Evolutionary conservation across 768 basidiomycete species (phyloP), one percentile per base, ranked within the genome.

Genomic region (Sporobolomyces phaffii): DNA sequence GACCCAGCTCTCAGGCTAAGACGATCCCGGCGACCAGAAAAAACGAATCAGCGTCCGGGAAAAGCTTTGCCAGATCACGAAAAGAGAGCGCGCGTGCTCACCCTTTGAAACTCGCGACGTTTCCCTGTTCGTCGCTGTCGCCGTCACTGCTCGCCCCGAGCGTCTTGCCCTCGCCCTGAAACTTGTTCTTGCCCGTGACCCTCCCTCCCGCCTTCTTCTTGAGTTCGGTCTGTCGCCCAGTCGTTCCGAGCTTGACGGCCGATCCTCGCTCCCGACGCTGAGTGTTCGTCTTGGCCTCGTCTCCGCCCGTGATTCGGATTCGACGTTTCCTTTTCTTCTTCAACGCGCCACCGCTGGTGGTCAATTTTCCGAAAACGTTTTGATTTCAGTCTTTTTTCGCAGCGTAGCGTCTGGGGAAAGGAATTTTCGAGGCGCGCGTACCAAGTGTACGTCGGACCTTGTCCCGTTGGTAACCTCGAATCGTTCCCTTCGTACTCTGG

Each of bases 211-310:
- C 29, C 50, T 67, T 68, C 31, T 18, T 28, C 36, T 57, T 7
- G 8, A 72, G 26, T 13, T 43, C 38, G 33, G 65, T 72, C 63
- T 72, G 70, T 5, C 70, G 28, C 24, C 70, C 70, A 15, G 70
- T 68, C 29, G 28, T 40, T 3, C 70, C 70, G 1, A 54, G 62
- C 33, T 36, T 48, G 41, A 57, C 70, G 2, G 69, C 41, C 0
- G 22, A 33, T 1, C 67, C 62, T n/a, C 62, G 26, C n/a, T 61
- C 48, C 29, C 41, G 43, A 33, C n/a, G n/a, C n/a, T 51, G 56
- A 34, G 56, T 43, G 45, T 44, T 44, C 24, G 33, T 5, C 41
- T 43, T 15, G 56, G 2, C 31, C 18, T n/a, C 36, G 10, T 38
- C 41, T 7, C 24, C 41, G 20, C 24, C 34, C 24, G 41, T 5